Evolutionary conservation across 345 rosid species (phyloP), one percentile per base, ranked within the genome.

Genomic region (Populus nigra): DNA sequence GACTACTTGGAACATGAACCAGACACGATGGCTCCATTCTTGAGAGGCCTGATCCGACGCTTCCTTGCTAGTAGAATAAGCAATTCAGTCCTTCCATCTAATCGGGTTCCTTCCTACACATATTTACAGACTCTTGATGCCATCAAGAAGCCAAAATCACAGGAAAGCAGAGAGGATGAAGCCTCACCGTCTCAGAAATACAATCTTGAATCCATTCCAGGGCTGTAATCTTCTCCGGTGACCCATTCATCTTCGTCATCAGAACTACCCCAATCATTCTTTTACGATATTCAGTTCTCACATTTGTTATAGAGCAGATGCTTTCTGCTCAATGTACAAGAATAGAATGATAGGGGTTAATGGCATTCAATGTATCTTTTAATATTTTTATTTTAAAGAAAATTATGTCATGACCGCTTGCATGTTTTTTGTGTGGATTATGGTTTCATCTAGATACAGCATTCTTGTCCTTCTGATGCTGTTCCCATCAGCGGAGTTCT

Each of bases 61-160:
- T 96, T 96, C 88, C 91, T 96, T 59, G 91, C 98, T 41, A 96
- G 99, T 86, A 90, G 91, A 85, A 92, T 94, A 79, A 94, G 93
- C 89, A 96, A 88, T 81, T 92, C 97, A 4, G 82, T 85, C 71
- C 82, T 89, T 75, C 84, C 92, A 76, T 72, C 86, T 20, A 85
- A 80, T 72, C 83, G 86, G 47, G 86, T 25, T 76, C 87, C 98
- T 73, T 92, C 98, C n/a, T 92, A 89, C 78, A 78, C 88, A 12
- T 87, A 91, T 82, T 84, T 94, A 83, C 93, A 83, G 76, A 82
- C 89, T 62, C 87, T 90, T 13, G 97, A 93, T 79, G 87, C 89
- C n/a, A 85, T 86, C 65, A 85, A 86, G 79, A 86, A 85, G 76
- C 91, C 90, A 8, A 90, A 88, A 77, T 57, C 75, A 70, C 87